Percentiles rank a stretch among this genome's conserved stretches.
Conservation (phyloP, 768 basidiomycete species). For the Suillus tomentosus region DNA sequence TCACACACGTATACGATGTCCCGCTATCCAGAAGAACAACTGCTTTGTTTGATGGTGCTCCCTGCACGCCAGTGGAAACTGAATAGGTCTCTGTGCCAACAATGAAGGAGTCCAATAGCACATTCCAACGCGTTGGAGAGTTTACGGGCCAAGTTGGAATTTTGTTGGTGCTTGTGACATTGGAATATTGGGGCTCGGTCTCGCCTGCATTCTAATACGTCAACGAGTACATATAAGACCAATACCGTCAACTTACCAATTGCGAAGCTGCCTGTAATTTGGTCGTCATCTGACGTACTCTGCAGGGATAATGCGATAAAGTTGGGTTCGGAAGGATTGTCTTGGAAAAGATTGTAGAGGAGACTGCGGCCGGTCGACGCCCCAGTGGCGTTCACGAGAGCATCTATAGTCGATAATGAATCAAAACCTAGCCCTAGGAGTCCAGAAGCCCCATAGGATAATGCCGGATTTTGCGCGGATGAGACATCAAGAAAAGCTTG, state of each 20-base stretch:
- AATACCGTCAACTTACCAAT: constrained; percentile 50
- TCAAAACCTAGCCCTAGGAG: constrained; percentile 80
- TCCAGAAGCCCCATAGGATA: constrained; percentile 70
- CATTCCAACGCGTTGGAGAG: constrained; percentile 70
- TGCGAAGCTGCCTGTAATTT: constrained; percentile 68
- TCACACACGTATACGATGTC: constrained; percentile 73
- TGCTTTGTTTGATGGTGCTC: constrained; percentile 68
- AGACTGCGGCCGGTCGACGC: constrained; percentile 65
- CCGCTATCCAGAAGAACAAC: constrained; percentile 81
- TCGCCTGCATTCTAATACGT: constrained; percentile 50
- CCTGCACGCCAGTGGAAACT: constrained; percentile 55
- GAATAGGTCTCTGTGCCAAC: constrained; percentile 52
- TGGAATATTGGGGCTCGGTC: constrained; percentile 60
- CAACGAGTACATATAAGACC: neutral
- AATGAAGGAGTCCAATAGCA: constrained; percentile 74
- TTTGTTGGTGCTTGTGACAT: constrained; percentile 53
- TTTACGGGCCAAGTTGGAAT: constrained; percentile 76
- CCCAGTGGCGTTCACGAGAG: constrained; percentile 55
- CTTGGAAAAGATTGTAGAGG: constrained; percentile 73
- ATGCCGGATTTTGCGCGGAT: constrained; percentile 67
- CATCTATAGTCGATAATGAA: constrained; percentile 72
- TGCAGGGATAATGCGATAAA: constrained; percentile 80
- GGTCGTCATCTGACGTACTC: constrained; percentile 53
- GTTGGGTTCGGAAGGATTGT: constrained; percentile 72
- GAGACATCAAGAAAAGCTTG: constrained; percentile 75